Conservation (phyloP, 768 basidiomycete genomes). For the Boletus tylopilopsis region DNA sequence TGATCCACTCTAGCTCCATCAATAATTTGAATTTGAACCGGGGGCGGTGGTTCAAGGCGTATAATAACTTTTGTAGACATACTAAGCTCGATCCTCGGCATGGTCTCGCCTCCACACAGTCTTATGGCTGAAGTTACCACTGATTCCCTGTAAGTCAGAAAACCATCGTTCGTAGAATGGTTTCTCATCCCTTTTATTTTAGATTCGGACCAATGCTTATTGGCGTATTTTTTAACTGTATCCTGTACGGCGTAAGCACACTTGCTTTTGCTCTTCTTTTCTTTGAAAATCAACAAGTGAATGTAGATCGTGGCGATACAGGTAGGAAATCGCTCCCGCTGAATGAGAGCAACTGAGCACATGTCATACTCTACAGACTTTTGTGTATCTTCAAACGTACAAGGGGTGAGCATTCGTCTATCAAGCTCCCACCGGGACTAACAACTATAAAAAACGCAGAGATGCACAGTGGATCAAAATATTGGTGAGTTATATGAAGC, state of each 20-base stretch:
- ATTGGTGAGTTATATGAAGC: constrained; percentile 32
- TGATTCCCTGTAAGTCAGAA: not conserved
- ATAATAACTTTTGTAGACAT: no score
- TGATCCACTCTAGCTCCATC: no score
- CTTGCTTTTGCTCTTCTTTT: not conserved
- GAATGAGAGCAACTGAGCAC: not conserved
- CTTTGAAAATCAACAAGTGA: not conserved
- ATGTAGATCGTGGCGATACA: constrained; percentile 7
- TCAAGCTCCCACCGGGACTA: not conserved
- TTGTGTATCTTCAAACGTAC: not conserved
- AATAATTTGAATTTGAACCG: no score
- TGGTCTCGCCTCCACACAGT: not conserved
- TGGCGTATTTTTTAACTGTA: constrained; percentile 11
- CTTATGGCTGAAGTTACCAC: not conserved
- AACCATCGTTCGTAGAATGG: not conserved
- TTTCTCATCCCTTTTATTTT: constrained; percentile 35
- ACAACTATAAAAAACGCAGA: not conserved
- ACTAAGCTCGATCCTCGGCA: no score
- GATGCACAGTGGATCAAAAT: constrained; percentile 21
- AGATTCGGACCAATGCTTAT: constrained; percentile 31
- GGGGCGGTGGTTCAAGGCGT: no score
- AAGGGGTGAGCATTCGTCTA: not conserved
- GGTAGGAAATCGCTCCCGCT: not conserved
- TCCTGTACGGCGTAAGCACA: constrained; percentile 13
- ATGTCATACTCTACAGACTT: not conserved